phyloP scores from a whole-genome alignment of 2,329 filamentous ascomycete genomes.

The Penicillium sclerotiorum region DNA sequence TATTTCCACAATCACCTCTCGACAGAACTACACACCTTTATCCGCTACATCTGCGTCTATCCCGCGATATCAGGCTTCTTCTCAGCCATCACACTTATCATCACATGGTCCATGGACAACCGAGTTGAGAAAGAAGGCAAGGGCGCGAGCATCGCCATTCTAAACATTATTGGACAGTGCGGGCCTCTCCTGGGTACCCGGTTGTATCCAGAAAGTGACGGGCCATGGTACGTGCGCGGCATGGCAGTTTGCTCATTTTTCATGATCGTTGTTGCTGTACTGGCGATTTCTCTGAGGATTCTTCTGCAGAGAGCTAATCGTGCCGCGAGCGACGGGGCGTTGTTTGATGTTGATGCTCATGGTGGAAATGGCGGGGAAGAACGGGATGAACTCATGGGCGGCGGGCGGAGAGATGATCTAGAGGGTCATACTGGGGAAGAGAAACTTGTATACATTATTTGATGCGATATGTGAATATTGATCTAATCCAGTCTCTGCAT shows the following conservation, averaged over 20 bases:
- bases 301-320: constrained; percentile 57
- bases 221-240: constrained; percentile 63
- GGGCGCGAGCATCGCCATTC: constrained; percentile 74
- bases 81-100: constrained; percentile 77
- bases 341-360: constrained; percentile 5
- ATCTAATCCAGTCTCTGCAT: too few relatives aligned
- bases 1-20: constrained; percentile 45
- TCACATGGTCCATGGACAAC: constrained; percentile 90
- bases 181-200: constrained; percentile 72
- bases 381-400: constrained; percentile 34
- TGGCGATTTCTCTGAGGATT: constrained; percentile 59
- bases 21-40: constrained; percentile 36
- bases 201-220: constrained; percentile 62
- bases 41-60: constrained; percentile 74
- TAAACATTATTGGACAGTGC: constrained; percentile 81
- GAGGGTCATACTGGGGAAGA: constrained; percentile 22
- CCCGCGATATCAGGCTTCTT: constrained; percentile 82
- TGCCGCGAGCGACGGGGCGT: neutral
- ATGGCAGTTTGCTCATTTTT: constrained; percentile 66
- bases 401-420: constrained; percentile 21
- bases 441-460: constrained; percentile 32
- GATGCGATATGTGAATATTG: too few relatives aligned
- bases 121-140: constrained; percentile 69
- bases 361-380: constrained; percentile 26
- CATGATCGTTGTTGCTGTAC: constrained; percentile 62